Percentiles rank a stretch among this genome's conserved stretches.
These are phyloP conservation scores for Durusdinium trenchii DNA, from an alignment of 73 alveolate species.

Conservation along the genomic window DNA sequence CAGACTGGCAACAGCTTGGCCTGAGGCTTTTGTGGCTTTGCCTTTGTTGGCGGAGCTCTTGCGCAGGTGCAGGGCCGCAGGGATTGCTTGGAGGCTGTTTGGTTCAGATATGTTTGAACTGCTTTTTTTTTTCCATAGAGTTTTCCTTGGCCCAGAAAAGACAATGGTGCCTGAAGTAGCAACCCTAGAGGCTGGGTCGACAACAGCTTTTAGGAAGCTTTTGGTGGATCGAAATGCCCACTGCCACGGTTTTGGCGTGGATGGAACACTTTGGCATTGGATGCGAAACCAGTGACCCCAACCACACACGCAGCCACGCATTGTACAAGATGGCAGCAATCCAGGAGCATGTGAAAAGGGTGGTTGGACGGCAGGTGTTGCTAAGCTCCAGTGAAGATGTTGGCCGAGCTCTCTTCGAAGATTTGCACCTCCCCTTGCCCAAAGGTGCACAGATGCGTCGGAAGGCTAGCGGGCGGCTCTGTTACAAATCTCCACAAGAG, in stretches of 20 bases:
- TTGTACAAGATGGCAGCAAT: constrained; percentile 69
- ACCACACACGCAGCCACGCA: constrained; percentile 35
- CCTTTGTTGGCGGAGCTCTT: constrained; percentile 44
- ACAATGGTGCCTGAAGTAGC: too few species aligned
- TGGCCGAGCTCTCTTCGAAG: constrained; percentile 69
- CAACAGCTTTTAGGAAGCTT: constrained; percentile 58
- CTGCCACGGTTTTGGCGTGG: constrained; percentile 40
- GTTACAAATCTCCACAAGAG: constrained; percentile 55
- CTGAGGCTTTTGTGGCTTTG: constrained; percentile 43
- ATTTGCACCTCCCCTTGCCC: constrained; percentile 29
- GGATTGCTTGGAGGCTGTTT: too few species aligned
- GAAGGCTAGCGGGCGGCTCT: constrained; percentile 48
- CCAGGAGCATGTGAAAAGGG: constrained; percentile 62
- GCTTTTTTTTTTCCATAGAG: too few species aligned
- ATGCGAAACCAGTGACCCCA: constrained; percentile 39
- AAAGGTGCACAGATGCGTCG: constrained; percentile 49
- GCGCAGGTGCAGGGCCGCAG: not conserved
- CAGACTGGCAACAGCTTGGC: constrained; percentile 36
- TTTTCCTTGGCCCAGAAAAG: too few species aligned
- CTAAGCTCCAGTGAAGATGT: constrained; percentile 56
- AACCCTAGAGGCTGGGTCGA: not conserved
- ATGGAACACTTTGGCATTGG: constrained; percentile 66
- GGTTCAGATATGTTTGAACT: too few species aligned
- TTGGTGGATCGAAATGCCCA: constrained; percentile 63
- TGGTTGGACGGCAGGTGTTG: constrained; percentile 46